These are phyloP conservation scores for Quercus lobata DNA, from an alignment of 331 rosid genomes.

Conservation along the genomic window DNA sequence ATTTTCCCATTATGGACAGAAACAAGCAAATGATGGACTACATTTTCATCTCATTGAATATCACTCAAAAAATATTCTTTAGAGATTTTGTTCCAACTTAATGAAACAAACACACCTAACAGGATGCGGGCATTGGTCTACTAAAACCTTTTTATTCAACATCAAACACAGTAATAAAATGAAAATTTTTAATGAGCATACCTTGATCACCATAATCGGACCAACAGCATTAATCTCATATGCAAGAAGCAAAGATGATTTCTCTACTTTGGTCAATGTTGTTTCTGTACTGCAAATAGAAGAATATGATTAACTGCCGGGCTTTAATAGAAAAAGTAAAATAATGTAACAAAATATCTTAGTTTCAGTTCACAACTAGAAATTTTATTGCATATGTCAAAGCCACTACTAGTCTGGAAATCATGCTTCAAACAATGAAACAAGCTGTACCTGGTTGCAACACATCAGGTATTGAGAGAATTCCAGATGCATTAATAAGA, in stretches of 20 bases:
- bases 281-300: constrained; percentile 64
- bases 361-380: not conserved
- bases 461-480: constrained; percentile 73
- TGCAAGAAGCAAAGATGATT: constrained; percentile 71
- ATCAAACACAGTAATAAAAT: not conserved
- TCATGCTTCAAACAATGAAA: not conserved
- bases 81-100: not conserved
- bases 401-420: not conserved
- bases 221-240: constrained; percentile 91
- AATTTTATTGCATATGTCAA: not conserved
- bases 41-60: not conserved
- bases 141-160: not conserved
- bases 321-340: not conserved
- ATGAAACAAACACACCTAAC: not conserved
- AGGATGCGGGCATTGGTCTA: not conserved
- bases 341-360: not conserved
- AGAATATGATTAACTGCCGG: constrained; percentile 14
- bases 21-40: not conserved
- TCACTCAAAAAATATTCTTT: not conserved
- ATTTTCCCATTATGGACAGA: not conserved
- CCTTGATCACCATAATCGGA: constrained; percentile 90
- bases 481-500: constrained; percentile 85
- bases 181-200: constrained; percentile 21
- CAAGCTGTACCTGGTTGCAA: constrained; percentile 72
- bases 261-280: constrained; percentile 76